Conservation (phyloP, 257 asterid genomes). For the Ligustrum vulgare region DNA sequence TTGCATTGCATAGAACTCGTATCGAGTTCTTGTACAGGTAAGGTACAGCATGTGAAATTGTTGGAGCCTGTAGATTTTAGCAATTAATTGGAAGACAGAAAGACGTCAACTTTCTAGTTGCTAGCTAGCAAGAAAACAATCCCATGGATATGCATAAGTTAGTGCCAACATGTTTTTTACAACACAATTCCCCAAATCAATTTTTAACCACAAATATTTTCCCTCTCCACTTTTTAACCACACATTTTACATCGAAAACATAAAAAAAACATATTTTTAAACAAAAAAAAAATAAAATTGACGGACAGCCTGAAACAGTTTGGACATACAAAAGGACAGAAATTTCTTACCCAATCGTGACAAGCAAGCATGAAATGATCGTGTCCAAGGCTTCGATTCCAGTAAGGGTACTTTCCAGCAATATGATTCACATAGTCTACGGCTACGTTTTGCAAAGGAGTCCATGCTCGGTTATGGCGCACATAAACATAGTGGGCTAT, state of each 20-base stretch:
- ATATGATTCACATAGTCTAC: constrained; percentile 43
- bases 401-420: constrained; percentile 46
- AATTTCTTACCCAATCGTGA: constrained; percentile 54
- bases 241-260: too few relatives aligned
- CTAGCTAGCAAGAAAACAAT: neutral
- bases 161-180: too few relatives aligned
- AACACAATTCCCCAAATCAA: too few relatives aligned
- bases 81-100: neutral
- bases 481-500: constrained; percentile 40
- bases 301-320: too few relatives aligned
- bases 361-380: constrained; percentile 57
- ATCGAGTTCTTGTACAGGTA: constrained; percentile 48
- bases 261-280: too few relatives aligned
- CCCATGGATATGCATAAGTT: neutral
- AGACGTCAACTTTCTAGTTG: neutral
- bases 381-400: constrained; percentile 51
- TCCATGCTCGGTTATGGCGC: constrained; percentile 41
- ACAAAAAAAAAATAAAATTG: too few relatives aligned
- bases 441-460: constrained; percentile 47
- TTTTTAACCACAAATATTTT: too few relatives aligned
- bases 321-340: neutral
- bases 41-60: constrained; percentile 32
- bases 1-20: constrained; percentile 58
- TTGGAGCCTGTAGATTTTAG: constrained; percentile 44
- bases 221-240: too few relatives aligned